Base-by-base conservation (phyloP, 768 basidiomycete species). In the Boletus patriciae region DNA sequence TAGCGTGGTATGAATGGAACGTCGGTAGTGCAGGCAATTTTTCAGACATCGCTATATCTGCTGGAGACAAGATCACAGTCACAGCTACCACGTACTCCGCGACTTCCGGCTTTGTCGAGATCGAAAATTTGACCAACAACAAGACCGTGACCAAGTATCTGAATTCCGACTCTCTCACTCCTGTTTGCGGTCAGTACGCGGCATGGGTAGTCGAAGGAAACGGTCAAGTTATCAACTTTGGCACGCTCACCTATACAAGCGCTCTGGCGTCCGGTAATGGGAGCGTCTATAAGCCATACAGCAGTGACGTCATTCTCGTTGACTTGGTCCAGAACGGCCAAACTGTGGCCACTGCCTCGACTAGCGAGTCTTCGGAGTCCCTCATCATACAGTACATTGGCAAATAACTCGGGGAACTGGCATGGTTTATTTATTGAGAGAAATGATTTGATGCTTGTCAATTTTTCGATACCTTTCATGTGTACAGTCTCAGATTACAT, bases 1-100 rank as follows among this genome's bases (percentile, higher is more conserved):
- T 5, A 59, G 58, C 53, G 18, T 62, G 52, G 50, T 54, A 52
- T 29, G 52, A 62, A 13, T 62, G 52, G 61, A 36, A 37, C 6
- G 52, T 58, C 16, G 43, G 6, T 31, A 1, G 1, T 9, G 0
- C 41, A 16, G 5, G 2, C 19, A 7, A 10, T 18, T 62, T 54
- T 15, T 16, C 31, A 18, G 31, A 21, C 29, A 25, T 58, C 21
- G 23, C 10, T 2, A 43, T 62, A 21, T 54, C 57, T 33, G 37
- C 53, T n/a, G 61, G 56, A 42, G 46, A 62, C 16, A 23, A 38
- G 19, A n/a, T 62, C 21, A 54, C 13, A 45, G 23, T 58, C 19
- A 50, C 2, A 10, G 48, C 62, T 13, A 23, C 4, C n/a, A 19
- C 60, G 12, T 34, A 9, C 6, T 21, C 21, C 9, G 9, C 36